Base-by-base conservation (phyloP, 108 stramenopile species). In the Nitzschia sp. region DNA sequence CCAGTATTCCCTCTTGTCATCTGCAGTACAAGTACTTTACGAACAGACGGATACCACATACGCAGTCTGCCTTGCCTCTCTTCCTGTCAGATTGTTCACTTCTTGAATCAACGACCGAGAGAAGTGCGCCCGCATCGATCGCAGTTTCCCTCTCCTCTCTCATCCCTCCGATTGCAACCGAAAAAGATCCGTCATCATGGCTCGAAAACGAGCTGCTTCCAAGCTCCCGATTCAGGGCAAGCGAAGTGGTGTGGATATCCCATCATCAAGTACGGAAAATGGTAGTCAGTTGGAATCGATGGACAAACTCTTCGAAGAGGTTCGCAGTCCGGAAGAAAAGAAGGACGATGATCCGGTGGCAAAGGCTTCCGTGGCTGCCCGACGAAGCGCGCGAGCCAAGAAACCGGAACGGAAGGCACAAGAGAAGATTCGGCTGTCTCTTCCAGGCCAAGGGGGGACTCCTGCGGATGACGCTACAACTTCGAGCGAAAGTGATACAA, bases 271-370 rank as follows among this genome's bases (percentile, higher is more conserved):
- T 17, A 13, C 15, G 1, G 2, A 2, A 1, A 31, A 58, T 3
- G 28, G n/a, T 1, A 21, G 30, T n/a, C 32, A 58, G n/a, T 44
- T 61, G 36, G 60, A 61, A 19, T 25, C 4, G 2, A 45, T 61
- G 6, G 60, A 61, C 17, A 47, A 41, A 15, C 55, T 56, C 56
- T 54, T 55, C 29, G 66, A 75, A 6, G 36, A 57, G 36, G 59
- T 58, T 16, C 21, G 22, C 3, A 58, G 32, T 54, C 65, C 65
- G 1, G 38, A 61, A 26, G 38, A 41, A 22, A 41, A 61, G 23
- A 41, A 38, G 32, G 23, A 38, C 25, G 60, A 41, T 25, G 36
- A 38, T 11, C 2, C 19, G 11, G 21, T 5, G 4, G 19, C 4
- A 8, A 16, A 50, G 19, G 48, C 16, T 5, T 21, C 13, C 17